Evolutionary conservation across 176 grass and related monocot species (phyloP), one percentile per base, ranked within the genome.

Genomic region (Oryza rufipogon): DNA sequence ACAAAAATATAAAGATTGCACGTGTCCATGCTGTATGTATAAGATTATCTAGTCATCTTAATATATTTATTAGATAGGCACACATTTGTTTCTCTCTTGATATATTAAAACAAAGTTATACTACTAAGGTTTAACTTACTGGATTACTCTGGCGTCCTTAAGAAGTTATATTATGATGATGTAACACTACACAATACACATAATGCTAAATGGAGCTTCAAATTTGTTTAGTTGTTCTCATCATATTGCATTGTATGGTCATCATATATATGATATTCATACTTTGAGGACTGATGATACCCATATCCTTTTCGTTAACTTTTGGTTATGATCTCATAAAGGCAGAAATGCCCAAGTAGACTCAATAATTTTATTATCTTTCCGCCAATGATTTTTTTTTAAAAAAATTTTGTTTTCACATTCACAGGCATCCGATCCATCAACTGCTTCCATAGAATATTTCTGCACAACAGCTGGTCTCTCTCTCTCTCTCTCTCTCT

Each of bases 361-460:
- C 1, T 6, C 51, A 64, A 39, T 85, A 26, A 64, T 67, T 77
- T 52, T 17, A 44, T 36, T 77, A 41, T 26, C 30, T 17, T 81
- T 81, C 26, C 20, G 3, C 9, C 68, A 41, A 49, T 14, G 6
- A 36, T 86, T 78, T 51, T 48, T 56, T 23, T 23, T 0, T 23
- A 23, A 23, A 23, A 23, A 23, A n/a, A n/a, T 32, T 32, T 32
- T 3, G 30, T 32, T 86, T 14, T 22, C 74, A 60, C 36, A 33
- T 87, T 87, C 32, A 49, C 86, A 98, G 93, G 96, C 87, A 89
- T 89, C 87, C 70, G 96, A 98, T 91, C 89, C 91, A 23, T 26
- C 86, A 72, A 98, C 96, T 81, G 83, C 91, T 87, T 98, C 93
- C 61, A 98, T 98, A 81, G 85, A 95, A n/a, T 98, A 96, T 87